Evolutionary conservation across 768 basidiomycete species (phyloP).

Genomic region (Lyophyllum decastes): DNA sequence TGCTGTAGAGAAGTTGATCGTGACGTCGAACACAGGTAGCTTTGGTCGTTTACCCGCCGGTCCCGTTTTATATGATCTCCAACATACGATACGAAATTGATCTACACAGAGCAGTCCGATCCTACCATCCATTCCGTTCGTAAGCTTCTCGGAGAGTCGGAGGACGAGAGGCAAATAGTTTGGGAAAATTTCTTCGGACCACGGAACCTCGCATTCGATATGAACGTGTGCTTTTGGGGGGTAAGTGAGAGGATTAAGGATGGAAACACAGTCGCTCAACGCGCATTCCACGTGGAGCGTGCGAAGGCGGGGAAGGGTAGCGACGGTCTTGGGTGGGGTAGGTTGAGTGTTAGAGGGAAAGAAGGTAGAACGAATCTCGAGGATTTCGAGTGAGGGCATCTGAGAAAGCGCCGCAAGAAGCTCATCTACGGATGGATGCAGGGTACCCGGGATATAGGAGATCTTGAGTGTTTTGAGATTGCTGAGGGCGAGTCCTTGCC

Average conservation of each 20-base stretch:
- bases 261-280: neutral
- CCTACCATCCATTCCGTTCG: neutral
- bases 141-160: neutral
- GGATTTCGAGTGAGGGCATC: neutral
- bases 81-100: neutral
- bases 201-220: neutral
- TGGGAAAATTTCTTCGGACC: neutral
- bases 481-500: neutral
- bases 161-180: neutral
- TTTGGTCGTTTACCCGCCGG: neutral
- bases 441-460: neutral
- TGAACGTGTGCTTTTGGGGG: neutral
- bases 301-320: neutral
- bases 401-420: neutral
- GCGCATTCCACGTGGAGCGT: neutral
- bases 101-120: neutral
- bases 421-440: neutral
- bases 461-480: neutral
- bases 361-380: neutral
- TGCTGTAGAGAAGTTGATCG: neutral
- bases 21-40: neutral
- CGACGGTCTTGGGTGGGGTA: neutral
- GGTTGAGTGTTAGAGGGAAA: neutral
- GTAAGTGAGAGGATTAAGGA: neutral
- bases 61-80: neutral